A percentile compares a stretch with the other conserved stretches of the same genome.
Evolutionary conservation across 2,329 filamentous ascomycete genomes (phyloP).

Genomic region (Trichoderma sp.): DNA sequence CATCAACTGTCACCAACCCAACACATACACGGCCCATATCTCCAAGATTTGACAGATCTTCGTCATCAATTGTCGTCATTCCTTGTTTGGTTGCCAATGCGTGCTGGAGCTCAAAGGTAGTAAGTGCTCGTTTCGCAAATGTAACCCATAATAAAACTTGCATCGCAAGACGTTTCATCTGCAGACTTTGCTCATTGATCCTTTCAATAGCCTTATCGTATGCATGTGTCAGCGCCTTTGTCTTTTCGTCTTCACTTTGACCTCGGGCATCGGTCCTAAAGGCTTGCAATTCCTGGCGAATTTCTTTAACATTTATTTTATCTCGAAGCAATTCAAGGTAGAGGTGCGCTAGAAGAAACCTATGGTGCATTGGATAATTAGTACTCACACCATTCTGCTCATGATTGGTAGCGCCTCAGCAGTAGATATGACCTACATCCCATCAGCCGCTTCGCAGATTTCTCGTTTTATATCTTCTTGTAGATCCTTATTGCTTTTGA

Average conservation of each 20-base stretch:
- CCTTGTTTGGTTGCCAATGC: conserved; percentile 40
- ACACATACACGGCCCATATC: conserved; percentile 40
- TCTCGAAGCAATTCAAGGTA: neutral
- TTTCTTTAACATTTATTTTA: neutral
- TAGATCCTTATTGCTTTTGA: neutral
- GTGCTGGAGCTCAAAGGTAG: conserved; percentile 39
- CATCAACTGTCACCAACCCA: conserved; percentile 43
- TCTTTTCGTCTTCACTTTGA: neutral
- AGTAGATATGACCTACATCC: neutral
- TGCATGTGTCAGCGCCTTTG: conserved; percentile 22
- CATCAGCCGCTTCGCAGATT: neutral
- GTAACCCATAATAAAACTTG: conserved; percentile 43
- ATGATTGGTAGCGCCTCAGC: rapidly evolving
- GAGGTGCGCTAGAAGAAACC: neutral
- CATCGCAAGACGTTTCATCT: conserved; percentile 37
- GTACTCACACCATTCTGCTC: neutral
- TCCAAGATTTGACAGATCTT: conserved; percentile 35
- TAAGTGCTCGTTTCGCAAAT: conserved; percentile 36
- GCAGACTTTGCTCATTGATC: conserved; percentile 37
- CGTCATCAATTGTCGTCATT: neutral
- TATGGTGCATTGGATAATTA: neutral
- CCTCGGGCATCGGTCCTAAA: neutral
- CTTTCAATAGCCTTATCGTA: conserved; percentile 44
- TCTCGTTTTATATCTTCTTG: neutral
- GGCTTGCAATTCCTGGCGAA: neutral